Evolutionary conservation across 2,329 filamentous ascomycete species (phyloP), one percentile per base, ranked within the genome.

Genomic region (Phyllosticta capitalensis): DNA sequence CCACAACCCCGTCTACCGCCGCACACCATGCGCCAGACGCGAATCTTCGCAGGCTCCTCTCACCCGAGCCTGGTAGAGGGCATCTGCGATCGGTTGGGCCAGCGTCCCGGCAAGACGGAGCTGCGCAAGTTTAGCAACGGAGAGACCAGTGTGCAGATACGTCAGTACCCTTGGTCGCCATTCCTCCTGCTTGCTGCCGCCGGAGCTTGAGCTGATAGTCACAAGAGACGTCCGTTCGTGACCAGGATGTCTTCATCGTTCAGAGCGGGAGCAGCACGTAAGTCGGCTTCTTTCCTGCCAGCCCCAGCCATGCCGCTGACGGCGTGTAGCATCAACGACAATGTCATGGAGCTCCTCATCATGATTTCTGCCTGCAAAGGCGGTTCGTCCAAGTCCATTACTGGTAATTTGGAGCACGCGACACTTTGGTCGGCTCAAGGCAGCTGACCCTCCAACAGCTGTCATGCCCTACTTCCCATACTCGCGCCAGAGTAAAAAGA

Each of bases 361-460:
- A 95, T 99, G 90, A 96, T 97, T 68, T 94, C 90, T 65, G 94
- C 94, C 66, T 99, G 94, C 82, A 97, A 96, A 76, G 92, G 94
- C 70, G 94, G 92, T 65, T 97, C 94, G 58, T 90, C 94, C 63
- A 96, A 92, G 79, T 95, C 94, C 69, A 89, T 97, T 71, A 97
- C 92, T 67, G 92, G 92, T 96, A 80, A 67, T 82, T 74, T 63
- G 53, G 49, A 52, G 54, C 58, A 20, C 63, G 62, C 59, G 30
- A 51, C 55, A 6, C 45, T 12, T 26, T 28, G 33, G n/a, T 33
- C 19, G 33, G 26, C 55, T 24, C 10, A 20, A 24, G 52, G 54
- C 52, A 52, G 56, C 33, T 68, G 50, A 66, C 62, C 33, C 28
- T 21, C 52, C 50, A 19, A 30, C 69, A 92, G 90, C 90, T 65